These are phyloP conservation scores for Oryza officinalis DNA, from an alignment of 176 grass and related monocot species.

Conservation along the genomic window DNA sequence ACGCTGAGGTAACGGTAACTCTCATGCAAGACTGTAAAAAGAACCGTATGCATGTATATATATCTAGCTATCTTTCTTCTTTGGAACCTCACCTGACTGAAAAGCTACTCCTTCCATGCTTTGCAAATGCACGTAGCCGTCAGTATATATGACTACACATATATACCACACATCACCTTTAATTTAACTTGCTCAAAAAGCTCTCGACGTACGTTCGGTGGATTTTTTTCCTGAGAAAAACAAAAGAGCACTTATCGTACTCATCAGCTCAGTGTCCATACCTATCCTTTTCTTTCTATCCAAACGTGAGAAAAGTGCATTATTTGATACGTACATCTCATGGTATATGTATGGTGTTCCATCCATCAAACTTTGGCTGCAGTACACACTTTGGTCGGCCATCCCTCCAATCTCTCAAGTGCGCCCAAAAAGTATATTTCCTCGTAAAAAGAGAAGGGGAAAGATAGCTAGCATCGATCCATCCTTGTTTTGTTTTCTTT, in stretches of 20 bases:
- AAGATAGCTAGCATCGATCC: background rate
- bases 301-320: slow-evolving; percentile 60
- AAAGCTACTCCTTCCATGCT: slow-evolving; percentile 10
- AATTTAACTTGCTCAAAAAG: background rate
- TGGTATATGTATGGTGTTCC: slow-evolving; percentile 64
- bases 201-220: background rate
- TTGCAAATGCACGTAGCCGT: background rate
- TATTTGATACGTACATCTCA: slow-evolving; percentile 85
- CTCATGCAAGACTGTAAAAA: background rate
- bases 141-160: background rate
- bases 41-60: background rate
- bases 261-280: slow-evolving; percentile 36
- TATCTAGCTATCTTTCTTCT: background rate
- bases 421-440: slow-evolving; percentile 64
- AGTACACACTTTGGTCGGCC: slow-evolving; percentile 56
- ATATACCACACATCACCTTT: background rate
- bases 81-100: background rate
- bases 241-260: background rate
- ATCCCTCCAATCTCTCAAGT: slow-evolving; percentile 33
- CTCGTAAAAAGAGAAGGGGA: slow-evolving; percentile 6
- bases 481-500: slow-evolving; percentile 24
- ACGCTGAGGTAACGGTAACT: background rate
- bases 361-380: slow-evolving; percentile 54
- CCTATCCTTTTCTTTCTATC: slow-evolving; percentile 51
- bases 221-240: background rate